Evolutionary conservation across 2,329 filamentous ascomycete species (phyloP), one percentile per base, ranked within the genome.

Genomic region (Pseudogymnoascus sp.): DNA sequence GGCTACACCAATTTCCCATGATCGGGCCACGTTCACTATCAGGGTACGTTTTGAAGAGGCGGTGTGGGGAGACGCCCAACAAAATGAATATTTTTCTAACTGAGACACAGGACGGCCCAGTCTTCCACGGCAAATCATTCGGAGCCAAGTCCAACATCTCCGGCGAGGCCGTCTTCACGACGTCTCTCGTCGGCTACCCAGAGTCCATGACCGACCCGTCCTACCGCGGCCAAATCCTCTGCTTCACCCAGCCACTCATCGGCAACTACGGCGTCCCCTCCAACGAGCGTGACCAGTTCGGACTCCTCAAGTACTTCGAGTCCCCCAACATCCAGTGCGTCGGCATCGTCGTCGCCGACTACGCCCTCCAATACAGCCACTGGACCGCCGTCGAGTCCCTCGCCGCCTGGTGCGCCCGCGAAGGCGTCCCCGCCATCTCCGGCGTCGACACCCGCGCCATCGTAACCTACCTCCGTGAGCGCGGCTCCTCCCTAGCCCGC

Each of bases 241-340:
- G 97, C 77, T 97, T 97, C 82, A 99, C 94, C 68, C 92, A 97
- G 76, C 94, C 94, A 36, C 80, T 99, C 69, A 97, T 99, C 72
- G 94, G 94, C 74, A 99, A 99, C 84, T 99, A 99, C 75, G 94
- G 94, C 70, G 93, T 99, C 15, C 94, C 94, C 13, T 95, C 92
- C 33, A 86, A 82, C 66, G 84, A 87, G 71, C 88, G 91, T 67
- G 94, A 99, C 76, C 80, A 92, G 76, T 90, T 86, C 76, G 94
- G 94, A 70, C 85, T 99, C 64, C 83, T 97, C 74, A 94, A 94
- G 80, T 96, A 97, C 82, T 99, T 99, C 72, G 94, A 99, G 79
- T 97, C 92, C 29, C 94, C 94, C 61, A 91, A 97, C 78, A 92
- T 99, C 68, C 94, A 99, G 81, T 95, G 93, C 64, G 90, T 90